Percentiles rank a stretch among this genome's conserved stretches.
phyloP scores from a whole-genome alignment of 225 moss, liverwort and hornwort species.

The Takakia lepidozioides region DNA sequence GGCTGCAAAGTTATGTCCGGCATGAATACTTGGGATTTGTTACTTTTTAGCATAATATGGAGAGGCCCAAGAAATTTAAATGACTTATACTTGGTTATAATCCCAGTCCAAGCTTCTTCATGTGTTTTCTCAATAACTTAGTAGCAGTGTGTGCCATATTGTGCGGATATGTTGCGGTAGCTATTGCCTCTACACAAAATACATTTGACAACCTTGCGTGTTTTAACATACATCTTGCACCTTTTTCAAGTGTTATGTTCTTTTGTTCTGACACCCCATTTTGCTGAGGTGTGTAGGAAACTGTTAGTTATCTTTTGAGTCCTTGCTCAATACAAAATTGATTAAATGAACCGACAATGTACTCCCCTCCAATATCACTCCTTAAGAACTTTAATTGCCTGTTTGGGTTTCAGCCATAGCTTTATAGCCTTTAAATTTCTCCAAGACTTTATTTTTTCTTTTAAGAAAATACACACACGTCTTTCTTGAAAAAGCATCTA shows the following conservation, averaged over 20 bases:
- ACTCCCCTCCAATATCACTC: neutral
- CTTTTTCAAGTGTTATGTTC: neutral
- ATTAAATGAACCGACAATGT: neutral
- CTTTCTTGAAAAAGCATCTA: slow-evolving; percentile 2
- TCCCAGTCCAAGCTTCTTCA: too few relatives aligned
- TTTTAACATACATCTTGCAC: neutral
- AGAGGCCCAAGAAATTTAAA: too few relatives aligned
- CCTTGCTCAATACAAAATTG: neutral
- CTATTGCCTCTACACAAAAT: neutral
- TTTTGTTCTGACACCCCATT: neutral
- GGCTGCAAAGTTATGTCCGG: too few relatives aligned
- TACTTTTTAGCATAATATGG: too few relatives aligned
- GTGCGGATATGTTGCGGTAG: neutral
- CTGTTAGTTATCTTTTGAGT: neutral
- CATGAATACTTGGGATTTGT: too few relatives aligned
- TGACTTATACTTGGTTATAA: too few relatives aligned
- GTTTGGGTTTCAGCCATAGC: neutral
- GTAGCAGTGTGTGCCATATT: neutral
- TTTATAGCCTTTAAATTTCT: neutral
- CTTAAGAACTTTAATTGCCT: neutral
- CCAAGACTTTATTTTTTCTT: neutral
- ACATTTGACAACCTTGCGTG: neutral
- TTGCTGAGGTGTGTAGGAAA: too few relatives aligned
- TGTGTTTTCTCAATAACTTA: neutral
- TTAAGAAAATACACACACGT: neutral